These are phyloP conservation scores for Penicillium dipodomyicola DNA, from an alignment of 495 filamentous ascomycete species.

Conservation along the genomic window DNA sequence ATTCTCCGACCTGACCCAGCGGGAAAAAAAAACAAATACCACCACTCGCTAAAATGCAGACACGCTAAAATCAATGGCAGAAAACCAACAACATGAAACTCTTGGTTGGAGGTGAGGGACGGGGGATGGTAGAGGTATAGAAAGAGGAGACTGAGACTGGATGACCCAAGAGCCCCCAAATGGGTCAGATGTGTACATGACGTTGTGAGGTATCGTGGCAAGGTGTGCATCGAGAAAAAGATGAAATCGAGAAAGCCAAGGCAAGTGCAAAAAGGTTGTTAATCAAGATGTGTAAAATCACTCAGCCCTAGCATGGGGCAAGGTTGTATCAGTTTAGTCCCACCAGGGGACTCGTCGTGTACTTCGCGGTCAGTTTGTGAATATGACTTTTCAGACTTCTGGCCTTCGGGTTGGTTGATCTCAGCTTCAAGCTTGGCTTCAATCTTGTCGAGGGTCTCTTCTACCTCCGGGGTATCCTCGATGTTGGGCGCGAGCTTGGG, in stretches of 20 bases:
- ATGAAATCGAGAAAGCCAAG: neutral
- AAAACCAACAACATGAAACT: neutral
- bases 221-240: constrained; percentile 3
- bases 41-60: constrained; percentile 15
- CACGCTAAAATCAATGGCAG: constrained; percentile 8
- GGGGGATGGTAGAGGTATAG: neutral
- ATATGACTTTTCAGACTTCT: neutral
- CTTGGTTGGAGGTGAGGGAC: neutral
- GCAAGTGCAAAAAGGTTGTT: neutral
- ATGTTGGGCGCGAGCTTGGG: constrained; percentile 2
- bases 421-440: constrained; percentile 4
- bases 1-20: neutral
- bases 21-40: neutral
- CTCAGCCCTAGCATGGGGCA: constrained; percentile 8
- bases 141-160: neutral
- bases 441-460: constrained; percentile 8
- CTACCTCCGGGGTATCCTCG: constrained; percentile 6
- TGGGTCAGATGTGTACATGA: constrained; percentile 1
- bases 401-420: neutral
- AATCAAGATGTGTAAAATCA: neutral
- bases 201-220: constrained; percentile 5
- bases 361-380: neutral
- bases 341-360: constrained; percentile 2
- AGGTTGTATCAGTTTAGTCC: neutral
- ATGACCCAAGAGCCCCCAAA: neutral